Conservation (phyloP, 2,329 filamentous ascomycete genomes). For the Endocalyx cinctus region DNA sequence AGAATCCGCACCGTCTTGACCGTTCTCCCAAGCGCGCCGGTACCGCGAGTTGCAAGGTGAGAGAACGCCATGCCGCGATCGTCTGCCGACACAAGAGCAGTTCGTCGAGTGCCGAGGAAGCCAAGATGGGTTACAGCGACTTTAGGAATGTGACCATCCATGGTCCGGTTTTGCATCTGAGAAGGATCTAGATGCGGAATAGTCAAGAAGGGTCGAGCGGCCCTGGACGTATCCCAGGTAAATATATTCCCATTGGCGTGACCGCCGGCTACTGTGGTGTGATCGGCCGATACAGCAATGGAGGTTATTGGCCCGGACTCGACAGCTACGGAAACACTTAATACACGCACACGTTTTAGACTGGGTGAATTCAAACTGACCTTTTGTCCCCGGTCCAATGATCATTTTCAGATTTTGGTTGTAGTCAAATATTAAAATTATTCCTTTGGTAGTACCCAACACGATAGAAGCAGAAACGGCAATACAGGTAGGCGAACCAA, state of each 20-base stretch:
- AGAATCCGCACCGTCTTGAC: slow-evolving; percentile 89
- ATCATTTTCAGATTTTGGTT: slow-evolving; percentile 93
- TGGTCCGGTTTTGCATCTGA: slow-evolving; percentile 59
- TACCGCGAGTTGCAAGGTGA: slow-evolving; percentile 86
- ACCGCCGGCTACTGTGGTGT: slow-evolving; percentile 84
- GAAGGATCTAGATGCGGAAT: slow-evolving; percentile 71
- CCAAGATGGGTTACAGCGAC: slow-evolving; percentile 84
- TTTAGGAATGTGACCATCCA: slow-evolving; percentile 77
- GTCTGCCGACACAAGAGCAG: slow-evolving; percentile 91
- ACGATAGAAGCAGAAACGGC: slow-evolving; percentile 84
- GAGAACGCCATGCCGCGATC: slow-evolving; percentile 97
- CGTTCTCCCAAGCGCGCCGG: slow-evolving; percentile 76
- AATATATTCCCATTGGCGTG: slow-evolving; percentile 90
- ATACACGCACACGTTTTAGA: slow-evolving; percentile 23
- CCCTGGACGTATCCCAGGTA: slow-evolving; percentile 85
- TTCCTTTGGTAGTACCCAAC: slow-evolving; percentile 87
- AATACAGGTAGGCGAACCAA: slow-evolving; percentile 86
- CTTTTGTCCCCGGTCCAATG: slow-evolving; percentile 88
- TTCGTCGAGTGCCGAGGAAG: slow-evolving; percentile 89
- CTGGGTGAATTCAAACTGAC: slow-evolving; percentile 38
- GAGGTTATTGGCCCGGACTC: slow-evolving; percentile 87
- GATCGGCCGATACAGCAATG: slow-evolving; percentile 87
- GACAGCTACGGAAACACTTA: slow-evolving; percentile 62
- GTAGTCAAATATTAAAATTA: slow-evolving; percentile 95
- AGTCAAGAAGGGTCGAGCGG: slow-evolving; percentile 82